Evolutionary conservation across 129 eudicot species (phyloP), one percentile per base, ranked within the genome.

Genomic region (Flaveria robusta): DNA sequence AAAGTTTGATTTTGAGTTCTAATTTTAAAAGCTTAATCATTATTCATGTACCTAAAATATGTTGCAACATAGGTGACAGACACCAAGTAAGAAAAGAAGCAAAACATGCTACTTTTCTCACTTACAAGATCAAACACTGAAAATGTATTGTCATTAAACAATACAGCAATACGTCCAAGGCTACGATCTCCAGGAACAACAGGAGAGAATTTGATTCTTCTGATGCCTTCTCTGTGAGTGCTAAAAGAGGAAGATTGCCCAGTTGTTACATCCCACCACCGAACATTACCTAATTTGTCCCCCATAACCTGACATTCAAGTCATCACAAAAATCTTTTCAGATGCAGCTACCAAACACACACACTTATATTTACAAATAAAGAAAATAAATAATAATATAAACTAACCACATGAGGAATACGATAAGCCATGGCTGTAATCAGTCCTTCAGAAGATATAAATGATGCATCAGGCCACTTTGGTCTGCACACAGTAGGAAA

Each of bases 121-220:
- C 94, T 94, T 86, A 94, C 99, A 79, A 94, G 97, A 87, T 94
- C 99, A 87, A 87, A 91, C n/a, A 94, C 93, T 56, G 99, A 79
- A 75, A 86, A 89, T 4, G 99, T 91, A 82, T 94, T 94, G 87
- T 94, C 97, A 76, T 87, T 83, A 81, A 91, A 94, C 75, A 94
- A 75, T 26, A 91, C 97, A 70, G 99, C 99, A 80, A 91, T 73
- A 37, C 99, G 97, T 24, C 99, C 99, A 79, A 93, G 97, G 82
- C 97, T 94, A 27, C 89, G 90, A 74, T 94, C 99, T 72, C 99
- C 99, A 71, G 90, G 88, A 81, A 86, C 97, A 83, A 94, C 97
- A 80, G 99, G 99, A 31, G 99, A 88, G 88, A 94, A 94, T 76
- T 91, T 94, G 81, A 94, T 94, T 76, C 99, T 94, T 62, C 91